phyloP scores from a whole-genome alignment of 2,329 filamentous ascomycete genomes.

The Ophiosphaerella korrae region DNA sequence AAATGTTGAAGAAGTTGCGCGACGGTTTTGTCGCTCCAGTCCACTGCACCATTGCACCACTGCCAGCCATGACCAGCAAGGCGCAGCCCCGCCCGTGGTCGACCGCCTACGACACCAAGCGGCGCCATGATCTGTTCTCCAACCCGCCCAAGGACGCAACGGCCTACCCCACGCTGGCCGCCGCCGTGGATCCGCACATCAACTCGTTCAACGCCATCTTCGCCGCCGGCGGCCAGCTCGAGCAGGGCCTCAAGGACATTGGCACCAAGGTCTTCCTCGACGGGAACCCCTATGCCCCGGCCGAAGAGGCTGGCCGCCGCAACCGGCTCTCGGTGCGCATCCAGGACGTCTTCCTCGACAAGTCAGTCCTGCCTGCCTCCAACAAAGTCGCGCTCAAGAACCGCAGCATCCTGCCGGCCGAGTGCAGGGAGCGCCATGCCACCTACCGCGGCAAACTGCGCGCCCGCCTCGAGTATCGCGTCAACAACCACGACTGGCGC shows the following conservation, averaged over 20 bases:
- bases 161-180: constrained; percentile 84
- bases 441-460: constrained; percentile 88
- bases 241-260: constrained; percentile 83
- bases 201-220: constrained; percentile 95
- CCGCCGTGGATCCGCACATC: constrained; percentile 88
- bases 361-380: constrained; percentile 74
- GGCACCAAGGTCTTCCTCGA: constrained; percentile 87
- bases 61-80: constrained; percentile 7
- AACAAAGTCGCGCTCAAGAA: constrained; percentile 83
- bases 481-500: constrained; percentile 85
- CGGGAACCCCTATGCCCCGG: constrained; percentile 62
- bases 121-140: constrained; percentile 85
- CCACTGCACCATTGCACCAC: too few species aligned
- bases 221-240: constrained; percentile 71
- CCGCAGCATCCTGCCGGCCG: constrained; percentile 85
- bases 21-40: background rate
- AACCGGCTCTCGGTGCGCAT: constrained; percentile 81
- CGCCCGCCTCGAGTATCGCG: constrained; percentile 79
- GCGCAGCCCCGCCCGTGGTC: constrained; percentile 66
- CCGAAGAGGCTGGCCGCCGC: constrained; percentile 63
- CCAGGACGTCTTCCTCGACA: constrained; percentile 81
- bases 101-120: constrained; percentile 81
- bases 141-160: constrained; percentile 86
- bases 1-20: constrained; percentile 16
- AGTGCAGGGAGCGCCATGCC: constrained; percentile 91